Evolutionary conservation across 2,329 filamentous ascomycete species (phyloP).

Genomic region (Penicillium occitanis): DNA sequence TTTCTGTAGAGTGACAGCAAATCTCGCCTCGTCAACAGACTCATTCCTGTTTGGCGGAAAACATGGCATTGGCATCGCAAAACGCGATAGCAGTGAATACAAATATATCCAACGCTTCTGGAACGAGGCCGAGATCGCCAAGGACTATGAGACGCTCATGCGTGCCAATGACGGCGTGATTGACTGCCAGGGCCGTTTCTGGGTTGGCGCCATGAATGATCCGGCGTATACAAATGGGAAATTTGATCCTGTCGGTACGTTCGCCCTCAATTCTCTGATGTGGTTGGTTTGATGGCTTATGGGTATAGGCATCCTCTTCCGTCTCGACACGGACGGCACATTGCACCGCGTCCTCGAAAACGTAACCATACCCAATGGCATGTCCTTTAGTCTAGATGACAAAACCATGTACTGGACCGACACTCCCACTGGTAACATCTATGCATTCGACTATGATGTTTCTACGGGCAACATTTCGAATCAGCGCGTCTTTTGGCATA

Average conservation of each 20-base stretch:
- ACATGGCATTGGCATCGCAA: slow-evolving; percentile 62
- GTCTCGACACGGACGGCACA: slow-evolving; percentile 60
- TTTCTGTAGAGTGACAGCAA: slow-evolving; percentile 60
- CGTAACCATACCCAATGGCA: slow-evolving; percentile 75
- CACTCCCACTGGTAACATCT: slow-evolving; percentile 65
- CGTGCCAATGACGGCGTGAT: slow-evolving; percentile 74
- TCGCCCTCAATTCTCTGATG: slow-evolving; percentile 46
- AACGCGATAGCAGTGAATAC: slow-evolving; percentile 5
- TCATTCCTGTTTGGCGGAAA: slow-evolving; percentile 74
- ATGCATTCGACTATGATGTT: slow-evolving; percentile 66
- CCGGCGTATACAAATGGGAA: slow-evolving; percentile 32
- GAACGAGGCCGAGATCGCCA: slow-evolving; percentile 26
- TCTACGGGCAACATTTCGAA: slow-evolving; percentile 59
- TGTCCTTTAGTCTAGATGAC: slow-evolving; percentile 70
- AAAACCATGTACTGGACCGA: slow-evolving; percentile 76
- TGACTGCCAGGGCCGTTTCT: slow-evolving; percentile 73
- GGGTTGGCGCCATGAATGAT: slow-evolving; percentile 21
- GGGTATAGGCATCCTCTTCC: slow-evolving; percentile 61
- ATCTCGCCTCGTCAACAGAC: slow-evolving; percentile 65
- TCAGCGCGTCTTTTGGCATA: slow-evolving; percentile 66
- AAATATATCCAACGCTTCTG: slow-evolving; percentile 19
- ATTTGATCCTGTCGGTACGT: slow-evolving; percentile 77
- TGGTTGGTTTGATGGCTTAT: slow-evolving; percentile 34
- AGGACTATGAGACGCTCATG: slow-evolving; percentile 25
- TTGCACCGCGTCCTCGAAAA: slow-evolving; percentile 57